Percentiles rank a stretch among this genome's conserved stretches.
These are phyloP conservation scores for Crassisporium funariophilum DNA, from an alignment of 768 basidiomycete genomes.

Conservation along the genomic window DNA sequence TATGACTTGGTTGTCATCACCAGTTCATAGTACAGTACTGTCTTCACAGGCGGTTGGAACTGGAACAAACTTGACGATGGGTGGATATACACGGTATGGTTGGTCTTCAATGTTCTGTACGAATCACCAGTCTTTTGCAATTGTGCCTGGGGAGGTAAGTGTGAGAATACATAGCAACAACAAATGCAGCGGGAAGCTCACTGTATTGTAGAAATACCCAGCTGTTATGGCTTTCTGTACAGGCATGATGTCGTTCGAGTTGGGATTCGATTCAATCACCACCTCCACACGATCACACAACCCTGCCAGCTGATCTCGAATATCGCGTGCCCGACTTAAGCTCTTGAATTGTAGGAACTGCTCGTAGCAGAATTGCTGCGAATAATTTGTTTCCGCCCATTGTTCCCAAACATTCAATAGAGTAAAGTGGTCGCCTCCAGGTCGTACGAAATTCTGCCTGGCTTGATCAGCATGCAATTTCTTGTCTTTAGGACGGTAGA, in stretches of 20 bases:
- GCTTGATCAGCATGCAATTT: slow-evolving; percentile 97
- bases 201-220: slow-evolving; percentile 96
- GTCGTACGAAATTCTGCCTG: slow-evolving; percentile 92
- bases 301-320: slow-evolving; percentile 92
- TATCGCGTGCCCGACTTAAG: slow-evolving; percentile 91
- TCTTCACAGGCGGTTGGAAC: slow-evolving; percentile 89
- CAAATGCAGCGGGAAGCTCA: slow-evolving; percentile 39
- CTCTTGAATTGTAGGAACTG: slow-evolving; percentile 96
- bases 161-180: not conserved
- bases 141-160: slow-evolving; percentile 58
- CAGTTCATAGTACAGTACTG: slow-evolving; percentile 92
- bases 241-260: slow-evolving; percentile 89
- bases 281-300: slow-evolving; percentile 98
- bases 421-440: slow-evolving; percentile 98
- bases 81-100: slow-evolving; percentile 95
- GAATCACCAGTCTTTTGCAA: slow-evolving; percentile 96
- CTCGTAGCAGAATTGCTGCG: slow-evolving; percentile 95
- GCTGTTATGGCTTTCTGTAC: slow-evolving; percentile 95
- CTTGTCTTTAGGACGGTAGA: slow-evolving; percentile 98
- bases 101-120: slow-evolving; percentile 94
- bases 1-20: slow-evolving; percentile 98
- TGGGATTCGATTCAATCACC: slow-evolving; percentile 83
- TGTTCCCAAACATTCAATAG: slow-evolving; percentile 98
- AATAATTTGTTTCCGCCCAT: slow-evolving; percentile 98
- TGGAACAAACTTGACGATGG: slow-evolving; percentile 96